Conservation (phyloP, 2,329 filamentous ascomycete species). For the Malbranchea cinnamomea region DNA sequence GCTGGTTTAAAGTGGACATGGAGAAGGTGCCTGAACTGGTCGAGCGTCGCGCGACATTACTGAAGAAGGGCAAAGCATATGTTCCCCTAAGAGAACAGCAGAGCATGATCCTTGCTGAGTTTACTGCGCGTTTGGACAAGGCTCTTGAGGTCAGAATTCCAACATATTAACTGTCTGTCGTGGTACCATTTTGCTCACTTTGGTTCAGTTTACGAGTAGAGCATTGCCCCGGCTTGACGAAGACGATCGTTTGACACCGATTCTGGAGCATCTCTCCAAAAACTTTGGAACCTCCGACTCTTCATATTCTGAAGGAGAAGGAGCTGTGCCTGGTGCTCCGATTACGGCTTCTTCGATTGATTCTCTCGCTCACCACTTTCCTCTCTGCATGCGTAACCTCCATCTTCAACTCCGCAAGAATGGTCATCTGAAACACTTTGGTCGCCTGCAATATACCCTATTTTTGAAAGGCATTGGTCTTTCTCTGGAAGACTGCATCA, state of each 20-base stretch:
- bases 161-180: background rate
- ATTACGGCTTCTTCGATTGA: slow-evolving; percentile 72
- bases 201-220: slow-evolving; percentile 60
- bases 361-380: slow-evolving; percentile 64
- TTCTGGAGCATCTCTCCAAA: slow-evolving; percentile 72
- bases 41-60: slow-evolving; percentile 59
- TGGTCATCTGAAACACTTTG: slow-evolving; percentile 82
- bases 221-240: slow-evolving; percentile 86
- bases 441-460: slow-evolving; percentile 83
- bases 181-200: background rate
- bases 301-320: slow-evolving; percentile 53
- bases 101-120: slow-evolving; percentile 81
- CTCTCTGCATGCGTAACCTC: slow-evolving; percentile 85
- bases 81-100: slow-evolving; percentile 77
- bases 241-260: slow-evolving; percentile 74
- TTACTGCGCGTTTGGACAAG: slow-evolving; percentile 61
- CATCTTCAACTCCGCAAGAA: slow-evolving; percentile 77
- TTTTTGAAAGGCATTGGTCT: slow-evolving; percentile 95
- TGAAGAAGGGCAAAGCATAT: slow-evolving; percentile 74
- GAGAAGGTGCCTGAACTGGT: slow-evolving; percentile 81
- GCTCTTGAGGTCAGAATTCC: slow-evolving; percentile 56
- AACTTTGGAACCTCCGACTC: slow-evolving; percentile 90
- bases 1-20: slow-evolving; percentile 96
- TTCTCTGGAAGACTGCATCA: slow-evolving; percentile 73
- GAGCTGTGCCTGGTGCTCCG: slow-evolving; percentile 51